These are phyloP conservation scores for Schwanniomyces etchellsii DNA, from an alignment of 1,139 yeast genomes.

Conservation along the genomic window DNA sequence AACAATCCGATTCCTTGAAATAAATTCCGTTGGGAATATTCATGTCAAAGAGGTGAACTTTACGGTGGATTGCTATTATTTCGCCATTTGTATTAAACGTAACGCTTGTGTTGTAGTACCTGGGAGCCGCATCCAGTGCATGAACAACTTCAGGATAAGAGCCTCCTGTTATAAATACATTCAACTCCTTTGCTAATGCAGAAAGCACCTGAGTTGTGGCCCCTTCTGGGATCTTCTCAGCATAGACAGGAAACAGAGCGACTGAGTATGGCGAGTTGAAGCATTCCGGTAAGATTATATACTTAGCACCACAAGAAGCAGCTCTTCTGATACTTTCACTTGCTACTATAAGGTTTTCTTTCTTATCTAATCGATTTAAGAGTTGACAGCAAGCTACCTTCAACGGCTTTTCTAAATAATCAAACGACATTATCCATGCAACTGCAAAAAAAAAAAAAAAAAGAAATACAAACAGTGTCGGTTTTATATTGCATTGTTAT, in stretches of 20 bases:
- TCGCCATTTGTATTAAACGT: slow-evolving; percentile 51
- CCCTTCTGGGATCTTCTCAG: slow-evolving; percentile 20
- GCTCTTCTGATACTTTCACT: too few species aligned
- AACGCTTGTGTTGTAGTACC: slow-evolving; percentile 19
- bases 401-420: too few species aligned
- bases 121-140: slow-evolving; percentile 7
- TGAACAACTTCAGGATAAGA: slow-evolving; percentile 17
- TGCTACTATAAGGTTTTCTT: too few species aligned
- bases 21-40: slow-evolving; percentile 66
- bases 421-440: too few species aligned
- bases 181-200: slow-evolving; percentile 15
- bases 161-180: slow-evolving; percentile 19
- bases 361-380: too few species aligned
- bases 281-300: slow-evolving; percentile 85
- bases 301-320: too few species aligned
- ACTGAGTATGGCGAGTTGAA: slow-evolving; percentile 95
- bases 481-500: too few species aligned
- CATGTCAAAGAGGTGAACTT: slow-evolving; percentile 80
- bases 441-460: too few species aligned
- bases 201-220: slow-evolving; percentile 15
- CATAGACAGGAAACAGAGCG: slow-evolving; percentile 55
- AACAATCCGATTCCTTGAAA: slow-evolving; percentile 63
- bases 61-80: slow-evolving; percentile 63
- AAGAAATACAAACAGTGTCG: too few species aligned
- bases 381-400: too few species aligned